Base-by-base conservation (phyloP, 768 basidiomycete genomes). In the Gloeopeniophorella convolvens region DNA sequence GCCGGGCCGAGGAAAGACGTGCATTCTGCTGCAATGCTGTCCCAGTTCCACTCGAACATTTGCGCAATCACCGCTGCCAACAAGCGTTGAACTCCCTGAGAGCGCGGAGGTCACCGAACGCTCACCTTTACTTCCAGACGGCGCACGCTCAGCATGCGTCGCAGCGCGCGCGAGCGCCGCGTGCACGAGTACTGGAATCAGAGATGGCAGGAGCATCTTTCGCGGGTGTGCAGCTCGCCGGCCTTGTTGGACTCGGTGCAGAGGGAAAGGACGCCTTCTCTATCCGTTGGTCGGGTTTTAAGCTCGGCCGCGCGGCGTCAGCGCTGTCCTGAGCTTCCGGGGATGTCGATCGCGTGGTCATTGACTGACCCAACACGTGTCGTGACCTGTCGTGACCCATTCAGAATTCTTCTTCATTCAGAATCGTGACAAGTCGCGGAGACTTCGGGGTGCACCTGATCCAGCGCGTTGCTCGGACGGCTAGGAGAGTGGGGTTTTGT, bases 21-120 rank as follows among this genome's bases (percentile, higher is more conserved):
- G 65, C 83, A 86, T 63, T 86, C 83, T 2, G 72, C 59, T 0
- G 81, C 82, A 39, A 86, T 60, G 51, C 78, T 71, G 49, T 66
- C 64, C 68, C 68, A 70, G 10, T 61, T 72, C 83, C 83, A 85
- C 59, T 83, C 73, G 58, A 85, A 86, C 76, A 86, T 78, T 63
- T 84, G 80, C 13, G 79, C 72, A 59, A 85, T 83, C 52, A 83
- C 80, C 2, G 63, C 66, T 62, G 48, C 21, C 10, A 9, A 20
- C 30, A 3, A 15, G 10, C 23, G 7, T 15, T 42, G 41, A 32
- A 42, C n/a, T n/a, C n/a, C n/a, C n/a, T n/a, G n/a, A n/a, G n/a
- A n/a, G n/a, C n/a, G n/a, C n/a, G n/a, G n/a, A n/a, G 4, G 13
- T 7, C 16, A 3, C 9, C 12, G 10, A 10, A 24, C n/a, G 18